These are phyloP conservation scores for Circinella umbellata DNA, from an alignment of 371 early-diverging fungal species.

Conservation along the genomic window DNA sequence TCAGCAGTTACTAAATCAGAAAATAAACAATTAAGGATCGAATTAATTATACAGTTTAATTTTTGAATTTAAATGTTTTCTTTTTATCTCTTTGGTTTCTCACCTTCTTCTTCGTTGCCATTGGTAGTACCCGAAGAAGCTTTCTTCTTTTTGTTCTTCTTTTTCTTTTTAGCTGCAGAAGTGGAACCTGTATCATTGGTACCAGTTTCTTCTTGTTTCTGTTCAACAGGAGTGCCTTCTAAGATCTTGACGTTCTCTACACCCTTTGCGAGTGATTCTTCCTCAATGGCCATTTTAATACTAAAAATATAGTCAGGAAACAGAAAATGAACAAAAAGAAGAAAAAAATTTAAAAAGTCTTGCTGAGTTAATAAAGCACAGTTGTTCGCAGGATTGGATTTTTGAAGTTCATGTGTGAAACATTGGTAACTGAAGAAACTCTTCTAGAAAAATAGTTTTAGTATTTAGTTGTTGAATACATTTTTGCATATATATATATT, in stretches of 20 bases:
- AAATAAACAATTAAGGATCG: not conserved
- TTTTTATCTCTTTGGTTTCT: not conserved
- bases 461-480: too few relatives aligned
- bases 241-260: not conserved
- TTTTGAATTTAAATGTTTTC: not conserved
- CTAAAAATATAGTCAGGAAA: not conserved
- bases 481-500: too few relatives aligned
- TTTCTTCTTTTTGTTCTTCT: conserved; percentile 14
- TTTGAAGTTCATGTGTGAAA: too few relatives aligned
- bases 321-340: not conserved
- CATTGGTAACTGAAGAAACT: too few relatives aligned
- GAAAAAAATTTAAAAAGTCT: not conserved
- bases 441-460: too few relatives aligned
- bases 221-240: not conserved
- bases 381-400: too few relatives aligned
- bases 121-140: not conserved
- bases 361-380: too few relatives aligned
- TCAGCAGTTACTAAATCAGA: not conserved
- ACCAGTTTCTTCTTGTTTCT: not conserved
- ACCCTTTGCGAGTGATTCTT: not conserved
- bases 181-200: not conserved
- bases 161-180: conserved; percentile 6
- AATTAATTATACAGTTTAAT: too few relatives aligned
- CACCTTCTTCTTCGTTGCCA: conserved; percentile 7
- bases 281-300: not conserved